phyloP scores from a whole-genome alignment of 108 stramenopile species.

The Bacterosira constricta region DNA sequence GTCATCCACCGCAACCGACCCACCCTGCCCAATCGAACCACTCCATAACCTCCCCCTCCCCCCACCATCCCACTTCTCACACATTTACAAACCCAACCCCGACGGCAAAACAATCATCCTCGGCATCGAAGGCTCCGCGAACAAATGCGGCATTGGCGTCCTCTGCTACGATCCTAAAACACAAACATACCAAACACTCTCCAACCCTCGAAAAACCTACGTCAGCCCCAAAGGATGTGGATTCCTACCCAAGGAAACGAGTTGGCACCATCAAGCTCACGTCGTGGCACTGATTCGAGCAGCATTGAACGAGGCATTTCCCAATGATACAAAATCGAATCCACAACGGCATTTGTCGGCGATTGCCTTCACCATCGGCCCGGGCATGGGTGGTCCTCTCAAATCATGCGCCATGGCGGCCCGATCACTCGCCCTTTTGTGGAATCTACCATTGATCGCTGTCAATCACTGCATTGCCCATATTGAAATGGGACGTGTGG shows the following conservation, averaged over 20 bases:
- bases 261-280: constrained; percentile 96
- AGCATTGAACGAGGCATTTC: constrained; percentile 89
- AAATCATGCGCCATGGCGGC: constrained; percentile 92
- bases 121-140: constrained; percentile 99
- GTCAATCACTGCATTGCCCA: constrained; percentile 99
- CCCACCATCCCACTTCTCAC: constrained; percentile 30
- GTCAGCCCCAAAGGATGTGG: constrained; percentile 95
- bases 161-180: constrained; percentile 76
- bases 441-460: constrained; percentile 90
- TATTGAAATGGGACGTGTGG: constrained; percentile 99
- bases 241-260: constrained; percentile 97
- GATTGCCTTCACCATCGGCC: constrained; percentile 93
- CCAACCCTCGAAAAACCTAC: constrained; percentile 98
- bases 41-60: constrained; percentile 51
- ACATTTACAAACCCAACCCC: constrained; percentile 32
- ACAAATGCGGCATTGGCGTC: constrained; percentile 98
- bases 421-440: constrained; percentile 81
- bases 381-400: constrained; percentile 99
- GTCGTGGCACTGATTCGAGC: constrained; percentile 90
- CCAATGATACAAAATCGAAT: constrained; percentile 39
- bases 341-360: constrained; percentile 63
- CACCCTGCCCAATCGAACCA: constrained; percentile 44
- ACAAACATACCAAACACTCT: constrained; percentile 83
- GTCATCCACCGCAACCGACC: constrained; percentile 35
- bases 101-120: constrained; percentile 58